phyloP scores from a whole-genome alignment of 1,284 basidiomycete species.

The Xerocomus amazonicus region DNA sequence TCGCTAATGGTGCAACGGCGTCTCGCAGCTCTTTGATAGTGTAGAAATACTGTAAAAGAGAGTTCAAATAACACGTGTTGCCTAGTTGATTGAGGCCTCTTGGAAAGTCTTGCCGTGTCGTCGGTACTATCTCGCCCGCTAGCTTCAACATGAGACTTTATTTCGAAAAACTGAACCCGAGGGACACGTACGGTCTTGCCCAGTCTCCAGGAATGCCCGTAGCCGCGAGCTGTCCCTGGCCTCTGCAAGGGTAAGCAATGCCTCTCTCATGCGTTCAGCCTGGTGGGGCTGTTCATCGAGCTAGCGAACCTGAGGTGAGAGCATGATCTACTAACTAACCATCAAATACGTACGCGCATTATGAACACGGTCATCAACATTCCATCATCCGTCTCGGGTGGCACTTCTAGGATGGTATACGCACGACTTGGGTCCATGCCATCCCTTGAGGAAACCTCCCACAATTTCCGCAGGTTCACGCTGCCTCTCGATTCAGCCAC shows the following conservation, averaged over 20 bases:
- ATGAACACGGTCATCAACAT: constrained; percentile 73
- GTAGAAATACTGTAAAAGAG: constrained; percentile 79
- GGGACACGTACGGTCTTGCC: constrained; percentile 62
- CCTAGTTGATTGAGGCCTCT: constrained; percentile 89
- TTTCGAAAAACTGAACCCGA: not conserved
- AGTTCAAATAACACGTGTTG: constrained; percentile 93
- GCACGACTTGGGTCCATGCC: constrained; percentile 71
- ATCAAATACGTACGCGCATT: constrained; percentile 57
- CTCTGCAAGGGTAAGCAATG: constrained; percentile 65
- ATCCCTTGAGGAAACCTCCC: constrained; percentile 52
- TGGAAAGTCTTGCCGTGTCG: constrained; percentile 64
- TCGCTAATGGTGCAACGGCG: constrained; percentile 62
- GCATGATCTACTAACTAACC: not conserved
- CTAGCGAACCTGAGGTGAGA: constrained; percentile 37
- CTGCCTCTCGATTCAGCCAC: constrained; percentile 61
- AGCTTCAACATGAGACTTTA: constrained; percentile 7
- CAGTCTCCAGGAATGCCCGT: constrained; percentile 60
- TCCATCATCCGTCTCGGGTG: constrained; percentile 66
- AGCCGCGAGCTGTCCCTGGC: constrained; percentile 70
- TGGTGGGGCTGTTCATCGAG: constrained; percentile 67
- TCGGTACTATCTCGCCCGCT: constrained; percentile 61
- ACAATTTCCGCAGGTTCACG: constrained; percentile 43
- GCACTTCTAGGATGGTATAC: constrained; percentile 69
- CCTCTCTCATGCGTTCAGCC: constrained; percentile 62
- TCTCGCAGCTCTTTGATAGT: constrained; percentile 87